phyloP scores from a whole-genome alignment of 805 yeast species.

The Lipomyces sp. region DNA sequence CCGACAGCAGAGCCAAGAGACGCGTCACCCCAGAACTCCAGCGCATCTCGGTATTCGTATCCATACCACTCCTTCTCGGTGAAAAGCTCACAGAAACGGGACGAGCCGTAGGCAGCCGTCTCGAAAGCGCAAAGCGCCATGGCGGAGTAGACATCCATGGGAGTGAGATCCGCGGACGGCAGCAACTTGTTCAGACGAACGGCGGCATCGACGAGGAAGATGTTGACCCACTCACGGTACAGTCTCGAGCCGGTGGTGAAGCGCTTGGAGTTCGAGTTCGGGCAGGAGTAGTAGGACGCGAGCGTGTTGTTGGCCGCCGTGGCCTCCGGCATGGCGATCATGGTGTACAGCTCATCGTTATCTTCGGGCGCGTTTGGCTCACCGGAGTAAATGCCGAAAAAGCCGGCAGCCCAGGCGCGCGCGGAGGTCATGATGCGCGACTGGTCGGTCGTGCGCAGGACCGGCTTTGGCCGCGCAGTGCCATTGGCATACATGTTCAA shows the following conservation, averaged over 20 bases:
- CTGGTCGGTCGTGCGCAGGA: slow-evolving; percentile 42
- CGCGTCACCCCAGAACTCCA: slow-evolving; percentile 55
- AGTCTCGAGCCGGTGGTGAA: slow-evolving; percentile 34
- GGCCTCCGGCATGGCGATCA: slow-evolving; percentile 38
- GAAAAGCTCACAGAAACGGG: slow-evolving; percentile 65
- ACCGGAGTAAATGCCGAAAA: slow-evolving; percentile 41
- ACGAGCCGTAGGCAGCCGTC: slow-evolving; percentile 62
- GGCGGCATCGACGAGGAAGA: slow-evolving; percentile 53
- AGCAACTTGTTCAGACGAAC: slow-evolving; percentile 55
- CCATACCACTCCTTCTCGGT: slow-evolving; percentile 65
- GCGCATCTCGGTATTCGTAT: slow-evolving; percentile 58
- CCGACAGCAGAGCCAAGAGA: slow-evolving; percentile 63
- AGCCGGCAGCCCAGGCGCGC: slow-evolving; percentile 46
- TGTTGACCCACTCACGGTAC: slow-evolving; percentile 39
- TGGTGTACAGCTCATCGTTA: slow-evolving; percentile 36
- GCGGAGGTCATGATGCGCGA: slow-evolving; percentile 42
- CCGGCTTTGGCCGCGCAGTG: slow-evolving; percentile 36
- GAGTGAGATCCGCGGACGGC: slow-evolving; percentile 47
- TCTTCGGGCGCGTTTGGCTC: slow-evolving; percentile 33
- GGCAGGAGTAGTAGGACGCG: slow-evolving; percentile 41
- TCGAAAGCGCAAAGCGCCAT: slow-evolving; percentile 73
- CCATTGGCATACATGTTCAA: slow-evolving; percentile 38
- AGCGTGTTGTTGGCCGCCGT: slow-evolving; percentile 39
- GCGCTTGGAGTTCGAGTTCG: slow-evolving; percentile 35
- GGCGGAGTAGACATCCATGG: slow-evolving; percentile 50